Conservation (phyloP, 2,329 filamentous ascomycete genomes). For the Metarhizium robertsii region DNA sequence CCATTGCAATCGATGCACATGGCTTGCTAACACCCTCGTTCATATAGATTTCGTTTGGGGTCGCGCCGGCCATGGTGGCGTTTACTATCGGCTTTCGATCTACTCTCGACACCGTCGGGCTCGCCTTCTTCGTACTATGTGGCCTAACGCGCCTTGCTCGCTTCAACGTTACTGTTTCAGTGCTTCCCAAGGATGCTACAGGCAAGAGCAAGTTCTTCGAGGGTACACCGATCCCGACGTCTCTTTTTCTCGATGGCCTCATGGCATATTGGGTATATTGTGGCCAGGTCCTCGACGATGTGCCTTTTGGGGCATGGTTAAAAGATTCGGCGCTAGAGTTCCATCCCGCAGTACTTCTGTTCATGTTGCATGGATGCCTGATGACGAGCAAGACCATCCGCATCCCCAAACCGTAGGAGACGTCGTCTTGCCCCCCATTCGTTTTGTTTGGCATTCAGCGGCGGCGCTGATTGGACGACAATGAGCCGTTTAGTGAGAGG, state of each 20-base stretch:
- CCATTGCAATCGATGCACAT: neutral
- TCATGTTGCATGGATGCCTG: slow-evolving; percentile 79
- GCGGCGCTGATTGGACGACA: too few species aligned
- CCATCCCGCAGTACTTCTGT: slow-evolving; percentile 73
- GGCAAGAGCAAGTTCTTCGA: slow-evolving; percentile 96
- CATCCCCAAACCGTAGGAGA: slow-evolving; percentile 70
- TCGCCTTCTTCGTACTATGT: slow-evolving; percentile 88
- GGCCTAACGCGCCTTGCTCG: slow-evolving; percentile 87
- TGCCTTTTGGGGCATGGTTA: slow-evolving; percentile 68
- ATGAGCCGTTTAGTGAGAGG: too few species aligned
- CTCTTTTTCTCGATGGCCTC: slow-evolving; percentile 65
- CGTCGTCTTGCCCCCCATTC: neutral
- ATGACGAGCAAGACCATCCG: slow-evolving; percentile 96
- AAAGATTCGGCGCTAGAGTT: slow-evolving; percentile 65
- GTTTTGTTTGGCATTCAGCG: neutral
- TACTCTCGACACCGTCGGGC: slow-evolving; percentile 64
- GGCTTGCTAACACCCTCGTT: neutral
- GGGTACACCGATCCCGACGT: slow-evolving; percentile 91
- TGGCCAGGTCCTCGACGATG: slow-evolving; percentile 65
- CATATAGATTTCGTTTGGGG: slow-evolving; percentile 88
- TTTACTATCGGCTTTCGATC: slow-evolving; percentile 87
- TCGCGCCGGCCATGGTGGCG: slow-evolving; percentile 77
- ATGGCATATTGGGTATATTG: slow-evolving; percentile 87
- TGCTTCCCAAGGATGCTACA: slow-evolving; percentile 80
- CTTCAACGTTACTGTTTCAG: slow-evolving; percentile 91